Evolutionary conservation across 1,284 basidiomycete species (phyloP), one percentile per base, ranked within the genome.

Genomic region (Cerrena zonata): DNA sequence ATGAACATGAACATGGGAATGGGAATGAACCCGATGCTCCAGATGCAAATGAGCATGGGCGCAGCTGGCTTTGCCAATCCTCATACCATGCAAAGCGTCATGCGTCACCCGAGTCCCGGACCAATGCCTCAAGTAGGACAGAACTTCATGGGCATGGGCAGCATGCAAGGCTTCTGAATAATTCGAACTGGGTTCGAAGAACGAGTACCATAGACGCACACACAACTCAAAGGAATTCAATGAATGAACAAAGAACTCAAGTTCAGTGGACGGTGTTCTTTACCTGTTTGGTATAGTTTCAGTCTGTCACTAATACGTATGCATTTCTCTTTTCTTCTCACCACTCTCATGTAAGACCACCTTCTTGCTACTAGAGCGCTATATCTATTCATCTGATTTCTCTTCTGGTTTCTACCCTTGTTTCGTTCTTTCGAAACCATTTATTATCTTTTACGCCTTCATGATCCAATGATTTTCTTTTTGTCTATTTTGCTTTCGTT

Each of bases 71-170:
- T 79, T 63, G 74, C 74, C 19, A 77, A 79, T 57, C 72, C 76
- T 21, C 83, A 84, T 54, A 78, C 84, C n/a, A 85, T 89, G 80
- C 86, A 89, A 61, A 87, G 84, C 58, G 84, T 88, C 51, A 82
- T 89, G 84, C 79, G 86, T 52, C 82, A 88, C 63, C 77, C 85
- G 5, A 88, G 84, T 61, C 86, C 86, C 15, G 77, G 73, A 15
- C 82, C 80, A 13, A 62, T 67, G 59, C 61, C 72, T 49, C 64
- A 65, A 44, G 66, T 62, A 22, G 71, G 70, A 48, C 80, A 83
- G 64, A 76, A 74, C 45, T 84, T 78, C 65, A 77, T 80, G 70
- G 70, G 68, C 61, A 78, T 78, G 67, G 68, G 70, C 45, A 67
- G 70, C 18, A 72, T 73, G 61, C 68, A 64, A 34, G 63, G 65